phyloP scores from a whole-genome alignment of 1,139 yeast genomes.

The Hanseniaspora sp. region DNA sequence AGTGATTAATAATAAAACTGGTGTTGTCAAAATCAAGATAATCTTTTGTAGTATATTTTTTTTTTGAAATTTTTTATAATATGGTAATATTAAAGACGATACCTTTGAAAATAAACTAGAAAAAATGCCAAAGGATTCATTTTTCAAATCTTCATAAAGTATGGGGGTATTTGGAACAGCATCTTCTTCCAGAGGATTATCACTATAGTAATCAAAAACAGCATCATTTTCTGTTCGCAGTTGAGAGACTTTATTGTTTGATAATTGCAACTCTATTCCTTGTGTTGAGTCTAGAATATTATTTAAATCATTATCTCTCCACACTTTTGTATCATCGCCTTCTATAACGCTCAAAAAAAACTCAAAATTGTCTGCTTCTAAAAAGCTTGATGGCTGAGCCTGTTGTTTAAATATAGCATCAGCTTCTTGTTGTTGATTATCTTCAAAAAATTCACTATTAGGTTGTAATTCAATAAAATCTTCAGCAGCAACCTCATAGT shows the following conservation, averaged over 20 bases:
- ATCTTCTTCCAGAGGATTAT: constrained; percentile 10
- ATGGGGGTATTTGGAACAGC: background rate
- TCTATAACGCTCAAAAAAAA: constrained; percentile 14
- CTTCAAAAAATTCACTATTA: background rate
- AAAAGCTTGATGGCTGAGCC: background rate
- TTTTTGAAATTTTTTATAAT: constrained; percentile 22
- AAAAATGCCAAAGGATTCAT: background rate
- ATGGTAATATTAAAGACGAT: constrained; percentile 22
- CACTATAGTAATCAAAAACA: background rate
- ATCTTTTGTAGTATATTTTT: constrained; percentile 25
- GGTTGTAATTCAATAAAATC: constrained; percentile 7
- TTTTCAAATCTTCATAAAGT: background rate
- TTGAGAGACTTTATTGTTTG: background rate
- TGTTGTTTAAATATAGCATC: constrained; percentile 6
- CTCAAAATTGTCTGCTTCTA: constrained; percentile 6
- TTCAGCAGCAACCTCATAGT: constrained; percentile 4
- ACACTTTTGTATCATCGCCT: background rate
- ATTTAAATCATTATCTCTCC: background rate
- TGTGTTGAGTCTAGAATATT: background rate
- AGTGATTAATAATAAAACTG: constrained; percentile 37
- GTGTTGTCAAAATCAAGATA: constrained; percentile 33
- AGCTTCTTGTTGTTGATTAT: constrained; percentile 9
- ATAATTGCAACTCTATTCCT: background rate
- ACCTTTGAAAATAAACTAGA: background rate
- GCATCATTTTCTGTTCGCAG: background rate